Evolutionary conservation across 495 filamentous ascomycete genomes (phyloP).

Genomic region (Aspergillus leporis): DNA sequence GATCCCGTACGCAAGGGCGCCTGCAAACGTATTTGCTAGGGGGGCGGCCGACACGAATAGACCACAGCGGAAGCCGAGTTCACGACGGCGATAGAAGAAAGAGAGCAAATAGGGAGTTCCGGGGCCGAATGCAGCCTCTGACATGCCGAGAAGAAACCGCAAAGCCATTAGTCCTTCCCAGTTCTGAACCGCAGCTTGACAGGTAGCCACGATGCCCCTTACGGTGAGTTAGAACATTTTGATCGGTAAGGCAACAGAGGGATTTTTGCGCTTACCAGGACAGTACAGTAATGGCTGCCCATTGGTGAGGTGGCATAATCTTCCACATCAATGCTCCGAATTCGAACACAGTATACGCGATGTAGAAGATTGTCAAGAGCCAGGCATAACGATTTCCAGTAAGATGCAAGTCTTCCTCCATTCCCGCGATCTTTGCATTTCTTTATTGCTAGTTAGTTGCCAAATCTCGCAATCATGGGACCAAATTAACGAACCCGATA

Average conservation of each 20-base stretch:
- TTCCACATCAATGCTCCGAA: constrained; percentile 74
- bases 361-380: constrained; percentile 81
- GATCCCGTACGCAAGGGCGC: constrained; percentile 81
- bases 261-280: constrained; percentile 38
- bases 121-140: constrained; percentile 69
- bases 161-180: constrained; percentile 67
- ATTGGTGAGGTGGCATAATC: constrained; percentile 57
- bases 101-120: constrained; percentile 71
- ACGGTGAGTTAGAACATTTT: neutral
- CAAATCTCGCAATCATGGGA: neutral
- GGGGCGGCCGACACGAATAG: constrained; percentile 78
- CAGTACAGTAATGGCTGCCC: constrained; percentile 49
- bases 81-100: constrained; percentile 81
- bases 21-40: constrained; percentile 79
- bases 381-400: constrained; percentile 59
- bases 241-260: neutral
- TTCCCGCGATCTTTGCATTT: constrained; percentile 66
- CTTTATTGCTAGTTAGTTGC: constrained; percentile 30
- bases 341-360: constrained; percentile 62
- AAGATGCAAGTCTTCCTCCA: constrained; percentile 54
- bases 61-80: constrained; percentile 74
- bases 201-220: constrained; percentile 58
- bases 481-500: constrained; percentile 47
- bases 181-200: constrained; percentile 60
- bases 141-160: constrained; percentile 65